phyloP scores from a whole-genome alignment of 768 basidiomycete genomes.

The Boletus rubroflammeus region DNA sequence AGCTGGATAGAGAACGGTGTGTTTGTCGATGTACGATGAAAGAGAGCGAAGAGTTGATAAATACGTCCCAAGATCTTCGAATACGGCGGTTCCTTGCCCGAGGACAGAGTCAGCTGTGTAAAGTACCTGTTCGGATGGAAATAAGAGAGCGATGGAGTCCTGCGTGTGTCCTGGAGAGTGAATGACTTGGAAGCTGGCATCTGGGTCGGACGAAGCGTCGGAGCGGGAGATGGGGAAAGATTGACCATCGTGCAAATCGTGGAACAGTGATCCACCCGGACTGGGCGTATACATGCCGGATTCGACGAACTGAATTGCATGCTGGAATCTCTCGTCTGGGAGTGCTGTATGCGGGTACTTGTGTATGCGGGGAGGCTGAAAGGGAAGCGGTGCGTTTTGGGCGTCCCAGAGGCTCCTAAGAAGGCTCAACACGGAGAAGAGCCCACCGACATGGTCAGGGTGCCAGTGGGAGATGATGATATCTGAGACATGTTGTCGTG shows the following conservation, averaged over 20 bases:
- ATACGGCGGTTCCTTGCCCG: conserved; percentile 86
- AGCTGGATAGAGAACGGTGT: conserved; percentile 72
- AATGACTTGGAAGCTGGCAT: conserved; percentile 52
- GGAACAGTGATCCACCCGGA: conserved; percentile 44
- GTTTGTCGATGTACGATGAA: conserved; percentile 40
- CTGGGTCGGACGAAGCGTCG: neutral
- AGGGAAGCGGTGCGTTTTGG: conserved; percentile 43
- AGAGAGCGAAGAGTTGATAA: conserved; percentile 60
- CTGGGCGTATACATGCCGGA: conserved; percentile 45
- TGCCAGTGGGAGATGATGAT: conserved; percentile 93
- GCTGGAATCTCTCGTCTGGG: conserved; percentile 29
- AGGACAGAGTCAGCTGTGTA: conserved; percentile 92
- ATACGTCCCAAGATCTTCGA: conserved; percentile 77
- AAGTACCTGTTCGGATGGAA: conserved; percentile 66
- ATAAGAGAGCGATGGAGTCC: conserved; percentile 76
- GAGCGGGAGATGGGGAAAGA: conserved; percentile 35
- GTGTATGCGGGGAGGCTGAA: conserved; percentile 68
- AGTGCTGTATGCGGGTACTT: conserved; percentile 52
- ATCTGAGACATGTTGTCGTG: conserved; percentile 61
- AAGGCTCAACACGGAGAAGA: conserved; percentile 64
- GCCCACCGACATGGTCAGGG: conserved; percentile 77
- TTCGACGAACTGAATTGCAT: conserved; percentile 39
- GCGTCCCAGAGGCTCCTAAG: conserved; percentile 61
- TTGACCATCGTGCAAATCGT: conserved; percentile 59
- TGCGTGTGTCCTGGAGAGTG: conserved; percentile 89